phyloP scores from a whole-genome alignment of 2,329 filamentous ascomycete genomes.

The Fusarium longipes region DNA sequence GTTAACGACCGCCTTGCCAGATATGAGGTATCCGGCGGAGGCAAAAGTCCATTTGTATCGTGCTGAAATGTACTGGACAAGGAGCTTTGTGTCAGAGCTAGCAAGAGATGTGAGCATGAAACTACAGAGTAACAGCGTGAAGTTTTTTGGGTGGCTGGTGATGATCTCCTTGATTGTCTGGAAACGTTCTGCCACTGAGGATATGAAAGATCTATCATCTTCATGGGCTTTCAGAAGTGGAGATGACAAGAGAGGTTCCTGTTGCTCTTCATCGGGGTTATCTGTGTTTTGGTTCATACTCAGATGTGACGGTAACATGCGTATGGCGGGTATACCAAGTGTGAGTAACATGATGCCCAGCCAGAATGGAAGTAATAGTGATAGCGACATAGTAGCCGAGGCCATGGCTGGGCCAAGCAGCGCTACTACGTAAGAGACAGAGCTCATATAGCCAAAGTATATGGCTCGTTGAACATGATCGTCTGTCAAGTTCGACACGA shows the following conservation, averaged over 20 bases:
- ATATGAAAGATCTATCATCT: slow-evolving; percentile 22
- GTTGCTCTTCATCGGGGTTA: slow-evolving; percentile 48
- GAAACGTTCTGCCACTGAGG: slow-evolving; percentile 36
- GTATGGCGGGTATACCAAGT: slow-evolving; percentile 31
- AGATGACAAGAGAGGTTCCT: slow-evolving; percentile 54
- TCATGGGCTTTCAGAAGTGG: slow-evolving; percentile 53
- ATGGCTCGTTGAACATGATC: slow-evolving; percentile 59
- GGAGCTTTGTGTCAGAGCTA: slow-evolving; percentile 62
- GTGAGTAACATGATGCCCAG: slow-evolving; percentile 32
- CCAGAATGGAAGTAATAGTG: slow-evolving; percentile 58
- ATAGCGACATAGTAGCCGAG: slow-evolving; percentile 57
- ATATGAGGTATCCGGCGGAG: slow-evolving; percentile 60
- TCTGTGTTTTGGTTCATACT: neutral
- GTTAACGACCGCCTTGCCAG: slow-evolving; percentile 61
- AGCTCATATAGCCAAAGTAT: slow-evolving; percentile 63
- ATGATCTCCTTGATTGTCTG: slow-evolving; percentile 50
- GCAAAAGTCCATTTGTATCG: slow-evolving; percentile 61
- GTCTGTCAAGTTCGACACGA: slow-evolving; percentile 58
- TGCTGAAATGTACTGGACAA: slow-evolving; percentile 63
- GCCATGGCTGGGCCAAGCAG: slow-evolving; percentile 60
- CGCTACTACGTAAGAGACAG: slow-evolving; percentile 59
- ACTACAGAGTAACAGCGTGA: slow-evolving; percentile 56
- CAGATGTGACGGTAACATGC: slow-evolving; percentile 18
- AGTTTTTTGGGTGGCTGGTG: slow-evolving; percentile 55
- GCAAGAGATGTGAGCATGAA: slow-evolving; percentile 62